Base-by-base conservation (phyloP, 2,329 filamentous ascomycete species). In the Pseudonectria foliicola region DNA sequence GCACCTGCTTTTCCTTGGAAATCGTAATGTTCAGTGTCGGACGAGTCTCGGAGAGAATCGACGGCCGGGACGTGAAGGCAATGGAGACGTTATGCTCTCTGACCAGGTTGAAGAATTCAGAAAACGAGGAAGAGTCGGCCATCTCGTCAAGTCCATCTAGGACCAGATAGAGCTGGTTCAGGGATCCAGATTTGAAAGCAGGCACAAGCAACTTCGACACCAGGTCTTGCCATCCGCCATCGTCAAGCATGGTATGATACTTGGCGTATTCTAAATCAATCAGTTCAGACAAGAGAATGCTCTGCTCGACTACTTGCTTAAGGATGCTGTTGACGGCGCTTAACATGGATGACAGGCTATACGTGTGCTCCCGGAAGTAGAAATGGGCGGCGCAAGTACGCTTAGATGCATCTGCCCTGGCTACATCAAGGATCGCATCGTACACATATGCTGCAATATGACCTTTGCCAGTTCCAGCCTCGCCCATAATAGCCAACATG, bases 361-460 rank as follows among this genome's bases (percentile, higher is more conserved):
- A 34, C 5, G 52, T 39, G 12, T 61, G 59, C 27, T 62, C 59
- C 2, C 57, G 55, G 35, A 63, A 63, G 31, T 60, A 63, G 34
- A 61, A 64, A 27, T 62, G 56, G 0, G 54, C 43, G 1, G 53
- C 48, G 13, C 49, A 52, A 1, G 48, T 48, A 16, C 38, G 38
- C 1, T 40, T 35, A 1, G 36, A 25, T 3, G 47, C 15, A 12
- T 56, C 48, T 1, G 44, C 42, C 1, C 29, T 16, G 0, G 42
- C 46, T 8, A 38, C 26, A 0, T 42, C 27, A 0, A 35, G 29
- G 2, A 57, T 32, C 7, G 34, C 47, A 25, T 54, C 49, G n/a
- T 50, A 39, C 0, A 55, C 14, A 0, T 38, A 34, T 0, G 50
- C 50, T 0, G 52, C 56, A 0, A 63, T 33, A 10, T 57, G 51